Evolutionary conservation across 257 asterid genomes (phyloP).

Genomic region (Petunia axillaris): DNA sequence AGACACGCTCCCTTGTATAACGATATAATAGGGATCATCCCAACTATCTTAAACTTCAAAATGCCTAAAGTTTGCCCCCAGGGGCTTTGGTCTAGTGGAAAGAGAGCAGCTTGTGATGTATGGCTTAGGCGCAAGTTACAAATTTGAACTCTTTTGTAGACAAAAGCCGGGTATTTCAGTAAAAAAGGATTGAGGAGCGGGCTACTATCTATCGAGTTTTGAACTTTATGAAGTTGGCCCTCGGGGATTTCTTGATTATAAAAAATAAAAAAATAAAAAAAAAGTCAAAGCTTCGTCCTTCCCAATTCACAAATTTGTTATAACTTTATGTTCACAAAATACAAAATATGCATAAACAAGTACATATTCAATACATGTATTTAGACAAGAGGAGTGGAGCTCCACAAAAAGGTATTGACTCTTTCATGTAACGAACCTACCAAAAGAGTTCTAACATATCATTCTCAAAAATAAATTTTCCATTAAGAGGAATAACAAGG

Average conservation of each 20-base stretch:
- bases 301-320: not conserved
- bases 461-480: not conserved
- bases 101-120: no score
- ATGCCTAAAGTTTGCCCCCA: not conserved
- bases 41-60: not conserved
- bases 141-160: no score
- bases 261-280: no score
- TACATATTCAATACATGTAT: not conserved
- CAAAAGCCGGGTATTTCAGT: no score
- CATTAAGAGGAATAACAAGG: slow-evolving; percentile 16
- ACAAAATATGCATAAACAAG: not conserved
- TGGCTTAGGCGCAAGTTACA: no score
- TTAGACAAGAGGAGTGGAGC: not conserved
- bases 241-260: no score
- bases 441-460: not conserved
- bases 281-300: not conserved
- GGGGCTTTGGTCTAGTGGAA: no score
- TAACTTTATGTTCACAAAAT: not conserved
- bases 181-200: no score
- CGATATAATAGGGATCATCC: not conserved
- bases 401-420: not conserved
- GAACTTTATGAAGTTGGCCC: no score
- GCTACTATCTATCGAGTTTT: no score
- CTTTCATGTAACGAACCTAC: not conserved
- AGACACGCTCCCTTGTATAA: not conserved